Base-by-base conservation (phyloP, 345 rosid species). In the Schrenkiella parvula region DNA sequence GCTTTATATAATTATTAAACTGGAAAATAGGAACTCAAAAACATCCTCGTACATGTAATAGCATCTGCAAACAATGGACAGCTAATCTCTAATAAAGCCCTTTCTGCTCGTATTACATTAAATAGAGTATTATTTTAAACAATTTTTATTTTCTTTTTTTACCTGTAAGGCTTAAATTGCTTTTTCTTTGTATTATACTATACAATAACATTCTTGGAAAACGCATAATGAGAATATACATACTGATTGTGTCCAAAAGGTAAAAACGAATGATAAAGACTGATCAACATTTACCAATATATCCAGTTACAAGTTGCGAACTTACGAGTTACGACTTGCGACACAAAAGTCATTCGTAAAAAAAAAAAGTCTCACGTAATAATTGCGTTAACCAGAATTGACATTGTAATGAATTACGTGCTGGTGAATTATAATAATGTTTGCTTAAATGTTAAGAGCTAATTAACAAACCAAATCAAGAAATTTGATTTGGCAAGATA, bases 401-500 rank as follows among this genome's bases (percentile, higher is more conserved):
- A 56, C 34, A 21, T 18, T 29, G 55, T 59, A 41, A 21, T 50
- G 50, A 51, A 41, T 39, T 59, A 66, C 68, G 44, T 50, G 38
- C 50, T 38, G 68, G 73, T 66, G 63, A 29, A 73, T 50, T 29
- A 19, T 53, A 3, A 32, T 39, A 15, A 71, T 37, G 22, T 5
- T 57, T 46, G 43, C 51, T 57, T 57, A 47, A 18, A 66, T 26
- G 66, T 48, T 37, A 57, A 53, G 25, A 21, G 37, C 21, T 48
- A 39, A 31, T 29, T 51, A 67, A 29, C 63, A 67, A 74, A 68
- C 41, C 56, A 75, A 68, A 75, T 51, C 48, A 75, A 68, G 68
- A 32, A 34, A 51, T 37, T 4, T 57, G 35, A 47, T 74, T 66
- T 57, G 67, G 61, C 69, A 75, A 6, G 67, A 74, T 29, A 22